phyloP scores from a whole-genome alignment of 2,329 filamentous ascomycete genomes.

The Diaporthe amygdali region DNA sequence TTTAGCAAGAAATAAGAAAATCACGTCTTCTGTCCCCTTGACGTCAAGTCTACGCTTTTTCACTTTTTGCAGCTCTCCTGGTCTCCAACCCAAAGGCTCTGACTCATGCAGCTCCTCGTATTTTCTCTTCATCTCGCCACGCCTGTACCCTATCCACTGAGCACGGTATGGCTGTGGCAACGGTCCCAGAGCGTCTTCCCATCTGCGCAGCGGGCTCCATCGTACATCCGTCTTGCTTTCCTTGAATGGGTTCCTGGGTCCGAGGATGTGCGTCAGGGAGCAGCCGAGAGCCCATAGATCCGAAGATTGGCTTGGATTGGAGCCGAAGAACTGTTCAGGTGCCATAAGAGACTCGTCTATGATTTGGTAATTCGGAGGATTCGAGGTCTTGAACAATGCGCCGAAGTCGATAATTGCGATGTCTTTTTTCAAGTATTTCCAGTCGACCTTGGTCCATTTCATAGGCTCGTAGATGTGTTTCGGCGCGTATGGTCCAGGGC shows the following conservation, averaged over 20 bases:
- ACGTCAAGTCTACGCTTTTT: neutral
- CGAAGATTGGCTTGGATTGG: neutral
- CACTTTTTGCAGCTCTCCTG: fast-evolving
- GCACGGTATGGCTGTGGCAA: neutral
- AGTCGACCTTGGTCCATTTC: neutral
- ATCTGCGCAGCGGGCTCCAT: neutral
- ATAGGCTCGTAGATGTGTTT: neutral
- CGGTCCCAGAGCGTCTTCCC: neutral
- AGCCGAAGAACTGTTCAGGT: neutral
- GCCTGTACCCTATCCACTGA: neutral
- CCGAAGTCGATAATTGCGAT: neutral
- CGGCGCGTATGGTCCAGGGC: neutral
- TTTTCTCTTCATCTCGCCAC: neutral
- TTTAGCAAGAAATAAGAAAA: neutral
- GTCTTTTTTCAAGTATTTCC: neutral
- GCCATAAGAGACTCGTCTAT: neutral
- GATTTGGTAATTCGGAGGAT: neutral
- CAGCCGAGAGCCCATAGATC: neutral
- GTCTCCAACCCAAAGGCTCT: neutral
- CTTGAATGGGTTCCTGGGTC: neutral
- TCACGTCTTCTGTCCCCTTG: neutral
- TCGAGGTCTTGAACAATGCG: neutral
- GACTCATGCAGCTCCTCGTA: neutral
- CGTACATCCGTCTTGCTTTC: too few species aligned
- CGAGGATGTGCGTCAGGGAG: neutral